Conservation (phyloP, 208 protist species). For the Trypanosoma conorhini region DNA sequence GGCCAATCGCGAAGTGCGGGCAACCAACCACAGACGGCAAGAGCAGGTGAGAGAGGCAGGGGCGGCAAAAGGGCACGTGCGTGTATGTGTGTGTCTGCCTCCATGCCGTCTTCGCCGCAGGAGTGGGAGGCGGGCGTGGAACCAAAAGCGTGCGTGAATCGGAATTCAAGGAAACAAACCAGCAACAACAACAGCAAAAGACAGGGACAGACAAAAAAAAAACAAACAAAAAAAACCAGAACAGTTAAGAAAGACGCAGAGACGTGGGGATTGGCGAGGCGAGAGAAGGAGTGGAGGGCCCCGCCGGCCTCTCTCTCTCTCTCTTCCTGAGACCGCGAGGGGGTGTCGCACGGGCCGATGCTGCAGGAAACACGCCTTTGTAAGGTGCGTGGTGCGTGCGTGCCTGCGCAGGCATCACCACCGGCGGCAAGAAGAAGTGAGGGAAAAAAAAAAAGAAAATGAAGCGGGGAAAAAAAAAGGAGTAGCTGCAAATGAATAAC, state of each 20-base stretch:
- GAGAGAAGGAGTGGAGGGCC: neutral
- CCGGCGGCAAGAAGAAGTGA: too few relatives aligned
- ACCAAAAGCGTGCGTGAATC: neutral
- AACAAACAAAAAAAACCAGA: slow-evolving; percentile 13
- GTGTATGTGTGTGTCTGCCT: slow-evolving; percentile 10
- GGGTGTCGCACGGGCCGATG: too few relatives aligned
- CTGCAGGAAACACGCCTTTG: too few relatives aligned
- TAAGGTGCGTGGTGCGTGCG: too few relatives aligned
- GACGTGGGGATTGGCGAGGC: neutral
- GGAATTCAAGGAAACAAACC: neutral
- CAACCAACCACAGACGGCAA: too few relatives aligned
- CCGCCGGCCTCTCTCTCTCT: neutral
- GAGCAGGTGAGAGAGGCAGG: neutral
- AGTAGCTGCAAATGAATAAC: too few relatives aligned
- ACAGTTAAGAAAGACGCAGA: slow-evolving; percentile 20
- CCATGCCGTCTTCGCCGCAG: neutral
- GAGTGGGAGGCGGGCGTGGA: neutral
- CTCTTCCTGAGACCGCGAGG: too few relatives aligned
- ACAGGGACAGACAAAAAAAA: neutral
- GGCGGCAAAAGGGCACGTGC: neutral
- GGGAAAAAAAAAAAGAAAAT: too few relatives aligned
- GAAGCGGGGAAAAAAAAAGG: too few relatives aligned
- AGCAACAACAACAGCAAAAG: neutral
- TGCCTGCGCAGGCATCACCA: too few relatives aligned
- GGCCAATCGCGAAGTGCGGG: neutral